phyloP scores from a whole-genome alignment of 2,329 filamentous ascomycete genomes.

The Septoria linicola region DNA sequence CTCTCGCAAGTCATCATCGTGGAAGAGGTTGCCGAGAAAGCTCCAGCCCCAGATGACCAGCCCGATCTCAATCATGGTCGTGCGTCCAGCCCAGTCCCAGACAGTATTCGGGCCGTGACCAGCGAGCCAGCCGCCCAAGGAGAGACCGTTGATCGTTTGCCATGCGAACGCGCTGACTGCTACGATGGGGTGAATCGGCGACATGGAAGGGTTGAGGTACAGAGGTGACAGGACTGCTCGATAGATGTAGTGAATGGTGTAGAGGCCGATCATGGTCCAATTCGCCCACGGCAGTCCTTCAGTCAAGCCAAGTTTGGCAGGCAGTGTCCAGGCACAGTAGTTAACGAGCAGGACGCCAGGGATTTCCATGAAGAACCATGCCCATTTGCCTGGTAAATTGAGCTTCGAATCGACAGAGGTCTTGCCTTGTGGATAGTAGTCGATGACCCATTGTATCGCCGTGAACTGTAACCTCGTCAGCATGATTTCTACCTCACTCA shows the following conservation, averaged over 20 bases:
- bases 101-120: conserved; percentile 71
- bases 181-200: conserved; percentile 74
- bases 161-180: conserved; percentile 66
- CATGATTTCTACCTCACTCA: neutral
- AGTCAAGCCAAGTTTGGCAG: conserved; percentile 55
- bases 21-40: conserved; percentile 77
- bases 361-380: conserved; percentile 86
- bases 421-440: conserved; percentile 90
- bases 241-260: conserved; percentile 83
- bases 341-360: conserved; percentile 74
- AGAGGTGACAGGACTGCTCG: conserved; percentile 80
- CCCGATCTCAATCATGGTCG: conserved; percentile 58
- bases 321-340: conserved; percentile 73
- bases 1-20: conserved; percentile 86
- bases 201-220: conserved; percentile 82
- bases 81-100: conserved; percentile 50
- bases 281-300: conserved; percentile 69
- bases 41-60: conserved; percentile 74
- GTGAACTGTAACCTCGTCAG: conserved; percentile 57
- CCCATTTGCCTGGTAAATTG: conserved; percentile 85
- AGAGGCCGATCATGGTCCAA: conserved; percentile 70
- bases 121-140: conserved; percentile 75
- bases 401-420: conserved; percentile 71
- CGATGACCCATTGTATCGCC: conserved; percentile 69
- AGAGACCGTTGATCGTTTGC: conserved; percentile 77